A percentile compares a stretch with the other conserved stretches of the same genome.
These are phyloP conservation scores for Castanea mollissima DNA, from an alignment of 306 rosid genomes.

Conservation along the genomic window DNA sequence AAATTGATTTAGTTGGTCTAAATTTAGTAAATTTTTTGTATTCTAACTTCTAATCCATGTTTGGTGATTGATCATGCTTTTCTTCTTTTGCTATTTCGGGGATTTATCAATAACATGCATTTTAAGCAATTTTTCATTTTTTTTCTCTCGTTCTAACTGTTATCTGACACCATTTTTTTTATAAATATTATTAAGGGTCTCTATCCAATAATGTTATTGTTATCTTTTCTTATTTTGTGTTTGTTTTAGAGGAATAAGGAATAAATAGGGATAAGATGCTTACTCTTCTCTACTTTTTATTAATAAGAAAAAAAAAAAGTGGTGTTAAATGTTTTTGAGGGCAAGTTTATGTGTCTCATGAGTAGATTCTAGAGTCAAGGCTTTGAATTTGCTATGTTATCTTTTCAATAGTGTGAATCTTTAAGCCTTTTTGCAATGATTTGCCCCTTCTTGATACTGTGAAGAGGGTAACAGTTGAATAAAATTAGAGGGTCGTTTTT, in stretches of 20 bases:
- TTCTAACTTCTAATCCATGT: not conserved
- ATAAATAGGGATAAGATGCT: not conserved
- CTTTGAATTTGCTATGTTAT: not conserved
- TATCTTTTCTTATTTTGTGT: not conserved
- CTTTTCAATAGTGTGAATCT: not conserved
- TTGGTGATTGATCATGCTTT: not conserved
- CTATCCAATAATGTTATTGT: not conserved
- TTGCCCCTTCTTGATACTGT: not conserved
- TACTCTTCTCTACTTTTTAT: not conserved
- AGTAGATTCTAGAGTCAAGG: not conserved
- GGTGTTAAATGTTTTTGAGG: not conserved
- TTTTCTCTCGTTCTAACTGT: not conserved
- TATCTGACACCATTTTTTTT: not conserved
- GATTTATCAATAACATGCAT: not conserved
- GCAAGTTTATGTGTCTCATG: not conserved
- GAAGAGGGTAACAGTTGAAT: not conserved
- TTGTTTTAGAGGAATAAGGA: not conserved
- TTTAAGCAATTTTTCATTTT: not conserved
- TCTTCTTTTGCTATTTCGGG: not conserved
- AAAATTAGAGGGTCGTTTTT: no score
- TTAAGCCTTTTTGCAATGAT: not conserved
- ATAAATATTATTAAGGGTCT: not conserved
- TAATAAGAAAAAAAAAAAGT: not conserved
- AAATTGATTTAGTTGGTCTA: not conserved
- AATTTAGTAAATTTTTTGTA: not conserved